Percentiles rank a stretch among this genome's conserved stretches.
phyloP scores from a whole-genome alignment of 2,329 filamentous ascomycete genomes.

The Trichoderma lentiforme region DNA sequence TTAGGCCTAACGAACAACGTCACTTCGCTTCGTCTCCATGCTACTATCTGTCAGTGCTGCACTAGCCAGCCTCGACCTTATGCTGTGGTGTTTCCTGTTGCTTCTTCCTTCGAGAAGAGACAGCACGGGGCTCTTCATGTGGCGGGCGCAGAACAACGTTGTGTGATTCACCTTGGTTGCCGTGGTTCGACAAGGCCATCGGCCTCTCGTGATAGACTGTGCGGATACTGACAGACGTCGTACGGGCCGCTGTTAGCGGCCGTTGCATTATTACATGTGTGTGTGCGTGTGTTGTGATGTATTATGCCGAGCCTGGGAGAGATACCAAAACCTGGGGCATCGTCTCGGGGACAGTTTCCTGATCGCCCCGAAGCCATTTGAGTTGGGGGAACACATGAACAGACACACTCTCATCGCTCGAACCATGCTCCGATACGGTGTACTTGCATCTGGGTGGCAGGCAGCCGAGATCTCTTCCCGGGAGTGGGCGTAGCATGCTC shows the following conservation, averaged over 20 bases:
- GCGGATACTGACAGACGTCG: background rate
- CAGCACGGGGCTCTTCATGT: background rate
- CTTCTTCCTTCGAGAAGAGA: background rate
- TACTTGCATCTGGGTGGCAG: background rate
- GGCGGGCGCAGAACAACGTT: background rate
- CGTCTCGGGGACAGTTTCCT: background rate
- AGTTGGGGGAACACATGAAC: background rate
- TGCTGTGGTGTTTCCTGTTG: background rate
- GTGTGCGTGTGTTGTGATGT: background rate
- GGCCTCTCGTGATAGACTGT: background rate
- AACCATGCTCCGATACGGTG: constrained; percentile 2
- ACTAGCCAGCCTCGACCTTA: background rate
- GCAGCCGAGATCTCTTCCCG: background rate
- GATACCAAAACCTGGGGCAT: background rate
- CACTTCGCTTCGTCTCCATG: background rate
- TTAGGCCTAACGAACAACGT: background rate
- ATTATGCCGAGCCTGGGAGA: background rate
- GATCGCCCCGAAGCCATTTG: background rate
- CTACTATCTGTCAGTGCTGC: background rate
- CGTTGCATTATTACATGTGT: background rate
- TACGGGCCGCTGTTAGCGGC: background rate
- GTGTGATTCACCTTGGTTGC: background rate
- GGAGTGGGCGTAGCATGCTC: background rate
- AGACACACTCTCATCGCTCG: background rate
- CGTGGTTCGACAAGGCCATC: background rate